phyloP scores from a whole-genome alignment of 306 rosid genomes.

The Rosa multiflora region DNA sequence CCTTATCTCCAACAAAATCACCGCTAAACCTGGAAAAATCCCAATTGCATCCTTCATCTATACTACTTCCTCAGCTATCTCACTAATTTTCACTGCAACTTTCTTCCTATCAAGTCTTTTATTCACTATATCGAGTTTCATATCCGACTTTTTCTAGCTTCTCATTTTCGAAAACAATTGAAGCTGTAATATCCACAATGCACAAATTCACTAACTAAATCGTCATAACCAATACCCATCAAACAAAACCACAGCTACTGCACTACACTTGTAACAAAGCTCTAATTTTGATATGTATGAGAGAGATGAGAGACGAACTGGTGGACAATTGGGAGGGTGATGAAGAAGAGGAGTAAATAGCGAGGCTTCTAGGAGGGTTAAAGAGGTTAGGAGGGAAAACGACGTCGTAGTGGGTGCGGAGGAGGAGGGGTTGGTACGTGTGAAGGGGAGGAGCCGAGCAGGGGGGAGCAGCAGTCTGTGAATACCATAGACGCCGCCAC shows the following conservation, averaged over 20 bases:
- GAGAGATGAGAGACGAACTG: constrained; percentile 31
- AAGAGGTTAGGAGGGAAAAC: constrained; percentile 30
- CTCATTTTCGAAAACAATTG: constrained; percentile 25
- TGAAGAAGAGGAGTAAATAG: constrained; percentile 28
- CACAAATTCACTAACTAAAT: not conserved
- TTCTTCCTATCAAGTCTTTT: constrained; percentile 64
- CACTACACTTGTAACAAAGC: not conserved
- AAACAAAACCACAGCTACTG: too few relatives aligned
- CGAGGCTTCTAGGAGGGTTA: constrained; percentile 23
- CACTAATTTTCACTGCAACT: constrained; percentile 66
- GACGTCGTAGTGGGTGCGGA: constrained; percentile 13
- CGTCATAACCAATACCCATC: not conserved
- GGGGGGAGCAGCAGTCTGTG: constrained; percentile 45
- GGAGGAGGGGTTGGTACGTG: constrained; percentile 19
- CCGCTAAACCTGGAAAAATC: constrained; percentile 29
- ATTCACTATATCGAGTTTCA: too few relatives aligned
- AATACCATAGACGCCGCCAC: constrained; percentile 57
- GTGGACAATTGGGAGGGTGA: constrained; percentile 27
- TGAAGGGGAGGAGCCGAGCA: constrained; percentile 23
- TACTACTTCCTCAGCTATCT: constrained; percentile 57
- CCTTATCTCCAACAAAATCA: too few relatives aligned
- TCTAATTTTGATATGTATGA: too few relatives aligned
- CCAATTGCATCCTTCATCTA: constrained; percentile 72
- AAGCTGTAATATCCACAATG: constrained; percentile 37
- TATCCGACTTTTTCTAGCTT: too few relatives aligned